Evolutionary conservation across 23 red algal species (phyloP).

Genomic region (Porphyridium purpureum): DNA sequence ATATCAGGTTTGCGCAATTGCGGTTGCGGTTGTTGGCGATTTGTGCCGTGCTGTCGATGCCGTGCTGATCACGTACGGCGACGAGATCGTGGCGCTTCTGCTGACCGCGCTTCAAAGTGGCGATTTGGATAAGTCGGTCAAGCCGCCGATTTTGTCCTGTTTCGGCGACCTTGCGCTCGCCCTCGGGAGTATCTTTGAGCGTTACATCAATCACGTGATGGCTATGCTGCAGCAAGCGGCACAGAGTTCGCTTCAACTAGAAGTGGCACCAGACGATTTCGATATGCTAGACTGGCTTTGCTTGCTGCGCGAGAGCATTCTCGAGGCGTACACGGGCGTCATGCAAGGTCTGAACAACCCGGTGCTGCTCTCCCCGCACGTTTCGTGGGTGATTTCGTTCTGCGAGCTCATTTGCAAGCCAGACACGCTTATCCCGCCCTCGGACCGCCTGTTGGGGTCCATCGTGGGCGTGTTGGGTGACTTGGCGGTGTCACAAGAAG

Average conservation of each 20-base stretch:
- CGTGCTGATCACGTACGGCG: slow-evolving; percentile 36
- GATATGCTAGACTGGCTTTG: slow-evolving; percentile 84
- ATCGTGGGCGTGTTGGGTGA: too few species aligned
- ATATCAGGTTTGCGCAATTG: slow-evolving; percentile 57
- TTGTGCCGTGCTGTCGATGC: slow-evolving; percentile 63
- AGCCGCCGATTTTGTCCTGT: slow-evolving; percentile 73
- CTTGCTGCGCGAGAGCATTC: slow-evolving; percentile 62
- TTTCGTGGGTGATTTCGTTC: slow-evolving; percentile 54
- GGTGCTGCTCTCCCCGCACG: slow-evolving; percentile 28
- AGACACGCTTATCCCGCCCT: too few species aligned
- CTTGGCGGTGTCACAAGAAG: too few species aligned
- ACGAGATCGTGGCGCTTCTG: slow-evolving; percentile 51
- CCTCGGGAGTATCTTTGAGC: slow-evolving; percentile 68
- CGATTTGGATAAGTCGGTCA: slow-evolving; percentile 61
- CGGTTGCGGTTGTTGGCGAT: slow-evolving; percentile 53
- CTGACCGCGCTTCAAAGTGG: slow-evolving; percentile 51
- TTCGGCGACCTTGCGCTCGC: slow-evolving; percentile 96
- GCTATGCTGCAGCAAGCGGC: slow-evolving; percentile 70
- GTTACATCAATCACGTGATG: slow-evolving; percentile 57
- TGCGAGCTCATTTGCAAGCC: slow-evolving; percentile 34
- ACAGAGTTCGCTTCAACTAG: slow-evolving; percentile 29
- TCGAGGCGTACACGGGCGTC: slow-evolving; percentile 80
- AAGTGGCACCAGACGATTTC: slow-evolving; percentile 56
- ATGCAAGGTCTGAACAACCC: slow-evolving; percentile 81
- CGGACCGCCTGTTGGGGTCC: too few species aligned